Evolutionary conservation across 768 basidiomycete genomes (phyloP), one percentile per base, ranked within the genome.

Genomic region (Strobilomyces dryophilus): DNA sequence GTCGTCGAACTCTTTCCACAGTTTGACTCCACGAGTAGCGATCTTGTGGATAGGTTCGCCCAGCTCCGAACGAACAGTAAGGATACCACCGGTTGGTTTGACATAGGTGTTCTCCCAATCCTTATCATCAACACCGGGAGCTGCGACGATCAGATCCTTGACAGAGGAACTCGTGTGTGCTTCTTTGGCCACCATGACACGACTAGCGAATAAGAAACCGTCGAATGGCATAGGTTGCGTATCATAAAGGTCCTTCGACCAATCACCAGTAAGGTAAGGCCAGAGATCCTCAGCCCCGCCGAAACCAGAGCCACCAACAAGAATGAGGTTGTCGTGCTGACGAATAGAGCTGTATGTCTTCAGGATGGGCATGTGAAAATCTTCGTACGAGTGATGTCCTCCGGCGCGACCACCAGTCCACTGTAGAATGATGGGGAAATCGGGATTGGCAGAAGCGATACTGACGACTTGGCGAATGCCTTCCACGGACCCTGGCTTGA

Each of bases 41-140:
- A 99, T 91, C 78, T 99, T 99, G 77, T 99, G 97, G 62, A 98
- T 98, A 11, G 97, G 97, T 71, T 99, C 97, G 37, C 95, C 95
- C 45, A 99, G 82, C 76, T 99, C 97, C 5, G 95, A 98, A 60
- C 87, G 89, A 56, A 99, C 97, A 7, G 95, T 98, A 56, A 98
- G 80, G 60, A 98, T 88, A 34, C 97, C 95, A 52, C 95, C 97
- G 7, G 94, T 97, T 55, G 94, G 89, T 73, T 91, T 93, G 58
- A 79, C 73, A 69, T 98, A 98, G 0, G 97, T 98, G 32, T 88
- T 90, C 68, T 98, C 95, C 93, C 95, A 98, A 51, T 87, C 76
- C 47, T 75, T 80, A 64, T 98, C 94, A 31, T 82, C 80, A 36
- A 98, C 94, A 71, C 97, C 97, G n/a, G 87, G 65, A 2, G 95